Evolutionary conservation across 441 rosid genomes (phyloP).

Genomic region (Jatropha podagrica): DNA sequence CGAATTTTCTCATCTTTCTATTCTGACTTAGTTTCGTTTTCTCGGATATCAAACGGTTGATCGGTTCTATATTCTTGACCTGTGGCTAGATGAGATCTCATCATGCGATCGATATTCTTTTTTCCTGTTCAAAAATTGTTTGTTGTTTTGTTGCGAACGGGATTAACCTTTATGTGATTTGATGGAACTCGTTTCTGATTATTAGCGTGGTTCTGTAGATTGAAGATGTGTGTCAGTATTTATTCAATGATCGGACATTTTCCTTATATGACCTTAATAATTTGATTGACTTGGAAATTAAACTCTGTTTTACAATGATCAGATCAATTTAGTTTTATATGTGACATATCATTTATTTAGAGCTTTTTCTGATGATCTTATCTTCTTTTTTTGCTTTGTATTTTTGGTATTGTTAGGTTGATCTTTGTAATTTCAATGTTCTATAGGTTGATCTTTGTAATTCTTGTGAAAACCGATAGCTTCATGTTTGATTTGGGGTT

Average conservation of each 20-base stretch:
- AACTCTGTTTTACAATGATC: neutral
- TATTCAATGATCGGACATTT: no score
- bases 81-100: neutral
- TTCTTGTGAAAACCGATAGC: neutral
- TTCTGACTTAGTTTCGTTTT: neutral
- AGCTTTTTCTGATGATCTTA: no score
- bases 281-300: neutral
- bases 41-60: neutral
- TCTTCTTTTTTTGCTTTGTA: neutral
- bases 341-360: neutral
- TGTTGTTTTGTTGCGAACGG: no score
- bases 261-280: neutral
- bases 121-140: no score
- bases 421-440: neutral
- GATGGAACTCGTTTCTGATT: neutral
- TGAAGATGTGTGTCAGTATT: no score
- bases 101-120: neutral
- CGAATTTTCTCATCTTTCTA: neutral
- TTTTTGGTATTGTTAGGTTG: neutral
- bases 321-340: neutral
- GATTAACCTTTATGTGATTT: neutral
- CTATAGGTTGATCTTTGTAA: neutral
- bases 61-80: conserved; percentile 1
- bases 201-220: neutral
- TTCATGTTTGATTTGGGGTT: neutral